Percentiles rank a stretch among this genome's conserved stretches.
Conservation (phyloP, 2,329 filamentous ascomycete species). For the Trichoderma sp. region DNA sequence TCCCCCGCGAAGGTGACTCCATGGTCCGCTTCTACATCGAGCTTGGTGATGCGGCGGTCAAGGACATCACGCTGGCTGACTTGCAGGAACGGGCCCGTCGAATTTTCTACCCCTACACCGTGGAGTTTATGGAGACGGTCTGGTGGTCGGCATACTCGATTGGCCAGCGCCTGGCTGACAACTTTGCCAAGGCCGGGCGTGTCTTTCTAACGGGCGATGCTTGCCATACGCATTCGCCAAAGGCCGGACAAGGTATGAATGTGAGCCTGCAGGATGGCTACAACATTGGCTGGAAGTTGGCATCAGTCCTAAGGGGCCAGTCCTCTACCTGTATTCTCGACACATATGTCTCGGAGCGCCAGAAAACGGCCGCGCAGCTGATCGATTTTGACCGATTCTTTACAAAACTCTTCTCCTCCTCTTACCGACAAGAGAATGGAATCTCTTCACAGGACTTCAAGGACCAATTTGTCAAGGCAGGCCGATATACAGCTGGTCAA, state of each 20-base stretch:
- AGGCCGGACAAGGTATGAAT: conserved; percentile 2
- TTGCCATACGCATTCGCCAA: conserved; percentile 2
- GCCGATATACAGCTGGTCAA: not conserved
- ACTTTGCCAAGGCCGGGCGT: not conserved
- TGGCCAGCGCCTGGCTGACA: conserved; percentile 2
- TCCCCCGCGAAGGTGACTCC: conserved; percentile 1
- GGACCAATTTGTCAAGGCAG: conserved; percentile 2
- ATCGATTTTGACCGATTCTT: conserved; percentile 13
- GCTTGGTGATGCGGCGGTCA: not conserved
- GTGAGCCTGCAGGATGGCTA: conserved; percentile 5
- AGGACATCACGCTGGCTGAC: not conserved
- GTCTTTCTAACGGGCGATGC: not conserved
- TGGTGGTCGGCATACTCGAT: conserved; percentile 10
- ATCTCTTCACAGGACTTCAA: not conserved
- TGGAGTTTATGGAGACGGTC: not conserved
- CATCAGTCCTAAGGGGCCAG: not conserved
- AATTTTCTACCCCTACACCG: not conserved
- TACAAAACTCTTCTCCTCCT: not conserved
- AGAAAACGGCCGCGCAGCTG: conserved; percentile 1
- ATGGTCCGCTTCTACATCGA: conserved; percentile 10
- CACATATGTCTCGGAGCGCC: not conserved
- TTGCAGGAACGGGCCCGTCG: not conserved
- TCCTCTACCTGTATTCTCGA: not conserved
- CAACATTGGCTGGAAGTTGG: conserved; percentile 10
- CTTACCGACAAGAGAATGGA: not conserved